A percentile compares a stretch with the other conserved stretches of the same genome.
Conservation (phyloP, 495 filamentous ascomycete genomes). For the Xylaria nigripes region DNA sequence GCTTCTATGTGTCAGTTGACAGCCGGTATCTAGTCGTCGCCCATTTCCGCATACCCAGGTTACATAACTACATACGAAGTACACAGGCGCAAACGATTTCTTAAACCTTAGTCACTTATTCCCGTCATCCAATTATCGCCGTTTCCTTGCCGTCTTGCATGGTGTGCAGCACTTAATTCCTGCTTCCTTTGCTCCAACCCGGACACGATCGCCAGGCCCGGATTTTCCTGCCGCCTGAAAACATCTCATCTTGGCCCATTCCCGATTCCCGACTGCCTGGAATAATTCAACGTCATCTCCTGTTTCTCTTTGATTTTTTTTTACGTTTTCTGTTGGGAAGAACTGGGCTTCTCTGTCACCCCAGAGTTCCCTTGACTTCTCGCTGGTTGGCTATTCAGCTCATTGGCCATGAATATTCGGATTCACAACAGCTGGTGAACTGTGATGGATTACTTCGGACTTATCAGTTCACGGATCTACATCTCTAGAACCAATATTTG, state of each 20-base stretch:
- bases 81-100: slow-evolving; percentile 1
- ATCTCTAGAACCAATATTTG: slow-evolving; percentile 1
- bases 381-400: not conserved
- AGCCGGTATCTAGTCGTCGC: slow-evolving; percentile 5
- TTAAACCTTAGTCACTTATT: not conserved
- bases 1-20: slow-evolving; percentile 7
- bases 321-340: not conserved
- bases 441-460: slow-evolving; percentile 15
- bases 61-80: no score
- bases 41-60: slow-evolving; percentile 1
- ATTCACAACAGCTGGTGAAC: not conserved
- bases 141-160: slow-evolving; percentile 2
- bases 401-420: slow-evolving; percentile 4
- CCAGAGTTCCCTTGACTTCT: slow-evolving; percentile 1
- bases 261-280: not conserved
- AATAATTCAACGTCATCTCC: slow-evolving; percentile 2
- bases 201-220: not conserved
- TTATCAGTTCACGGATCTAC: slow-evolving; percentile 4
- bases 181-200: not conserved
- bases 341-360: not conserved
- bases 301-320: not conserved
- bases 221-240: not conserved
- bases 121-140: not conserved
- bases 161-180: slow-evolving; percentile 1
- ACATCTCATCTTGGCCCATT: not conserved